Base-by-base conservation (phyloP, 768 basidiomycete species). In the Xerocomus potaroensis region DNA sequence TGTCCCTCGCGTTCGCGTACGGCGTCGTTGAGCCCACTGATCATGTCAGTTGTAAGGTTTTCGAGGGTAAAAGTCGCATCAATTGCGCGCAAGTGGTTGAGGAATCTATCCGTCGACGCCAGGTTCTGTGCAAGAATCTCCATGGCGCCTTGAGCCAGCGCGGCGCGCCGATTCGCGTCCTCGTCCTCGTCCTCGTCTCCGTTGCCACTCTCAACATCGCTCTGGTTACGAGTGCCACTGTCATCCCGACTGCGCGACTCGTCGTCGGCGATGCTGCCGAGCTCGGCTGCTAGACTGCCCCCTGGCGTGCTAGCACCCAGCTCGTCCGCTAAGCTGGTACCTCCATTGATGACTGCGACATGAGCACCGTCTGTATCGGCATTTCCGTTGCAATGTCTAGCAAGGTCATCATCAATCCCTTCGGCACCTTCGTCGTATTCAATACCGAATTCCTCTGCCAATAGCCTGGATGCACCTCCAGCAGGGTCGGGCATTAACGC, bases 371-470 rank as follows among this genome's bases (percentile, higher is more conserved):
- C 65, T 7, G 65, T 52, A 16, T 62, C 35, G 14, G 53, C 51
- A 3, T 60, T 50, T 31, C 66, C 62, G 23, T 60, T 55, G 50
- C 69, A 22, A 29, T 59, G 59, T 32, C 35, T 40, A n/a, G 41
- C 67, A 19, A 63, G 54, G 36, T 50, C 51, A 27, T 60, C 63
- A 47, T 78, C 89, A 46, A 85, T 87, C 31, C 85, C 87, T 67
- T 90, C 87, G 23, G 85, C 86, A 36, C 86, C 88, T 61, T 90
- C 87, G 51, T 91, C 90, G 54, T 87, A 91, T 60, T 91, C 90
- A 51, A 92, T 84, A 9, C 90, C 90, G 53, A 92, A 88, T 65
- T 92, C 91, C 66, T 91, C 90, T 11, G 87, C 87, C 5, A 92
- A 73, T 26, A 90, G 65, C 63, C 80, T 84, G 19, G 87, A 90